phyloP scores from a whole-genome alignment of 345 rosid genomes.

The Noccaea bulbosa region DNA sequence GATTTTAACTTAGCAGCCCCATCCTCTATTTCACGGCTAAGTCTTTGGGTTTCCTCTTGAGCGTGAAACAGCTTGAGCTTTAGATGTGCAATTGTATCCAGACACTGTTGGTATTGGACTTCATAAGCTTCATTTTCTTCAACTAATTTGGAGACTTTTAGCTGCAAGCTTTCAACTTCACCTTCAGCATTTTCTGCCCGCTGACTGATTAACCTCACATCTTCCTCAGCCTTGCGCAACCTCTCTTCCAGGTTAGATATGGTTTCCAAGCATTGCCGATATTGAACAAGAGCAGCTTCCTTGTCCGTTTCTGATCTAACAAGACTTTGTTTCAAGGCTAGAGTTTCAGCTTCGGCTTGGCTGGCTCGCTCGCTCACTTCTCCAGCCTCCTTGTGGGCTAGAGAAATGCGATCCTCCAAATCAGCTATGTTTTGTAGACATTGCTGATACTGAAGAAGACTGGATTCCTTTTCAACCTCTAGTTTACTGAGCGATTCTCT shows the following conservation, averaged over 20 bases:
- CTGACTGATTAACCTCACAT: conserved; percentile 51
- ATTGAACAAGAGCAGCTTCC: conserved; percentile 61
- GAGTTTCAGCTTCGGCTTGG: conserved; percentile 64
- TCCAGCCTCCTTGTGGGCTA: conserved; percentile 59
- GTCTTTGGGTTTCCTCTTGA: conserved; percentile 72
- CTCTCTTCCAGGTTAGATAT: conserved; percentile 65
- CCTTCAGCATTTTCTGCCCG: conserved; percentile 69
- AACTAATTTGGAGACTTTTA: conserved; percentile 55
- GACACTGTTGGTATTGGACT: conserved; percentile 69
- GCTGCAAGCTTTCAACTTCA: conserved; percentile 72
- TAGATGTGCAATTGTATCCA: conserved; percentile 69
- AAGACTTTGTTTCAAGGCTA: conserved; percentile 61
- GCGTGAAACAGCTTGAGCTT: conserved; percentile 66
- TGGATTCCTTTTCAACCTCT: conserved; percentile 66
- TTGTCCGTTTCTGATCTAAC: conserved; percentile 66
- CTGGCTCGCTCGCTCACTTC: conserved; percentile 66
- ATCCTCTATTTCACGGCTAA: conserved; percentile 68
- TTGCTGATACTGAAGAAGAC: conserved; percentile 69
- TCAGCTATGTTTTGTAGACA: conserved; percentile 69
- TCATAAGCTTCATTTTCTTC: conserved; percentile 75
- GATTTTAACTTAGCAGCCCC: conserved; percentile 66
- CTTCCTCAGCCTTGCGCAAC: conserved; percentile 65
- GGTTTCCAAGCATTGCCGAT: conserved; percentile 59
- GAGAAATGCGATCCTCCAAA: conserved; percentile 58
- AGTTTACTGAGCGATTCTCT: conserved; percentile 63